Evolutionary conservation across 73 alveolate genomes (phyloP).

Genomic region (Paramecium sonneborni): DNA sequence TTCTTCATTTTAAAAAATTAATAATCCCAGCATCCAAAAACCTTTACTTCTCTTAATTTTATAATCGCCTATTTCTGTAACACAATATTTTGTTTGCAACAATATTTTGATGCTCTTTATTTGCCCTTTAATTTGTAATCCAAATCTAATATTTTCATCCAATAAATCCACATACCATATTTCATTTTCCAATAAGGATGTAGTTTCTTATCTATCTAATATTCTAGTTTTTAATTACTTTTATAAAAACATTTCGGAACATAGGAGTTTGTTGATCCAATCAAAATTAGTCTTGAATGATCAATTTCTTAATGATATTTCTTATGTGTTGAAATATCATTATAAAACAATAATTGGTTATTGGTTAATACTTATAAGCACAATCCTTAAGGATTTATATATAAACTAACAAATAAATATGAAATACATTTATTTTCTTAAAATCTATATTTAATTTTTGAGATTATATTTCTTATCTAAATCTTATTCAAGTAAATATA

Average conservation of each 20-base stretch:
- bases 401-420: background rate
- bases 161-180: background rate
- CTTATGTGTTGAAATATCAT: background rate
- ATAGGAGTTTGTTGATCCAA: background rate
- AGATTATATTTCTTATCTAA: background rate
- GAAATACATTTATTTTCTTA: background rate
- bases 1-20: background rate
- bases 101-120: background rate
- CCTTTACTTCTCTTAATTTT: conserved; percentile 22
- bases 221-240: background rate
- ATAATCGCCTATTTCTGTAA: background rate
- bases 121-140: background rate
- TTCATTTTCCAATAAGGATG: background rate
- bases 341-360: background rate
- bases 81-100: background rate
- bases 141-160: background rate
- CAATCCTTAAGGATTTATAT: background rate
- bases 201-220: background rate
- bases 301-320: background rate
- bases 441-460: background rate
- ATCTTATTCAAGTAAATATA: background rate
- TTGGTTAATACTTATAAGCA: background rate
- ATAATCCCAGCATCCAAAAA: background rate
- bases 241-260: background rate
- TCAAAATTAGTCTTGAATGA: background rate